These are phyloP conservation scores for Talaromyces rugulosus DNA, from an alignment of 2,329 filamentous ascomycete species.

Conservation along the genomic window DNA sequence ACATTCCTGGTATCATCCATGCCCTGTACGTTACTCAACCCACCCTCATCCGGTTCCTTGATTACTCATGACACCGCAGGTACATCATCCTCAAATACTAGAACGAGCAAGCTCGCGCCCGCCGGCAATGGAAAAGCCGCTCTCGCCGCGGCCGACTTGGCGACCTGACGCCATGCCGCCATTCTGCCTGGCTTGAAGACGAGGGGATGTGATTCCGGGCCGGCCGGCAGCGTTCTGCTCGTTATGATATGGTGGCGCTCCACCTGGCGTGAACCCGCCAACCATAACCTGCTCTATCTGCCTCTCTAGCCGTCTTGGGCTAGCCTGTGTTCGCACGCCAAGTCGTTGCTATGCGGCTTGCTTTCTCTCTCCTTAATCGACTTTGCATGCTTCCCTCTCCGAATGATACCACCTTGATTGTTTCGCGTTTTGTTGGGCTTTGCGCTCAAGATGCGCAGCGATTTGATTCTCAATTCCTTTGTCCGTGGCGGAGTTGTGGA, in stretches of 20 bases:
- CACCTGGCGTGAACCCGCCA: neutral
- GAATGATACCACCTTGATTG: constrained; percentile 38
- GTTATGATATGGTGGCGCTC: neutral
- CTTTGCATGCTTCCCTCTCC: constrained; percentile 13
- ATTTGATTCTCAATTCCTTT: neutral
- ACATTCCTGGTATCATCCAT: constrained; percentile 83
- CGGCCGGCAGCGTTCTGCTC: neutral
- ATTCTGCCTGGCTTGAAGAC: neutral
- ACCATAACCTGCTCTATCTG: neutral
- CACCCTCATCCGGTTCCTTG: neutral
- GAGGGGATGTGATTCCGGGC: neutral
- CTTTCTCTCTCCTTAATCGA: neutral
- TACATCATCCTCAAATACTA: constrained; percentile 92
- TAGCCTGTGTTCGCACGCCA: constrained; percentile 1
- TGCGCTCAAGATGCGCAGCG: constrained; percentile 16
- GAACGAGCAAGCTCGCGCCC: constrained; percentile 16
- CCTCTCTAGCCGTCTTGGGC: constrained; percentile 4
- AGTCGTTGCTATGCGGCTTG: neutral
- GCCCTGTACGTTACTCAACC: constrained; percentile 61
- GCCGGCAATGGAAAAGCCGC: constrained; percentile 1
- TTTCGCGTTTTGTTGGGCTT: constrained; percentile 23
- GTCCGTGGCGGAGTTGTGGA: constrained; percentile 1
- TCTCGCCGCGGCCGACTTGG: neutral
- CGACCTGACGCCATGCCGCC: neutral
- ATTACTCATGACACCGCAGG: constrained; percentile 35